Base-by-base conservation (phyloP, 192 early-diverging fungal genomes). In the Lobosporangium transversale region DNA sequence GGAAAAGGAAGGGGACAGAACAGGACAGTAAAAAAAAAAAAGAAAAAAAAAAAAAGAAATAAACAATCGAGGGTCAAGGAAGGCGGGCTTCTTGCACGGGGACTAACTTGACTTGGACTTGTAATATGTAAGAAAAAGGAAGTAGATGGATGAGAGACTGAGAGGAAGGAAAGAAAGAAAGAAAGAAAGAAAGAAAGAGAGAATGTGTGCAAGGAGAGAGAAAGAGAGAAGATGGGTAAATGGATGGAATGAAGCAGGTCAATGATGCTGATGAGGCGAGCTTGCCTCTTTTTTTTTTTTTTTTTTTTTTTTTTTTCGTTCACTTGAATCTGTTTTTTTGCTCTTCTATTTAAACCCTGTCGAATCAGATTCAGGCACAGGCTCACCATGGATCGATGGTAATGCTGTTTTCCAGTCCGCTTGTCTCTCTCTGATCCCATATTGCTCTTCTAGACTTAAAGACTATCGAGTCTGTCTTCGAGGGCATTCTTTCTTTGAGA, bases 41-140 rank as follows among this genome's bases (percentile, higher is more conserved):
- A 23, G 31, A 47, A 37, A 36, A 42, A 17, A 49, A 43, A 33
- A 70, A 29, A 29, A 43, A n/a, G n/a, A n/a, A n/a, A n/a, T n/a
- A n/a, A n/a, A n/a, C n/a, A n/a, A n/a, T n/a, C n/a, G n/a, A n/a
- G n/a, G n/a, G n/a, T n/a, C n/a, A n/a, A n/a, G n/a, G n/a, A n/a
- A n/a, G n/a, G n/a, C n/a, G n/a, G n/a, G n/a, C n/a, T n/a, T n/a
- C n/a, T n/a, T n/a, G n/a, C n/a, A n/a, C n/a, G n/a, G n/a, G n/a
- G n/a, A n/a, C n/a, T n/a, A n/a, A n/a, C n/a, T n/a, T n/a, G n/a
- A n/a, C n/a, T n/a, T n/a, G n/a, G n/a, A n/a, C n/a, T n/a, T n/a
- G n/a, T n/a, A n/a, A n/a, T n/a, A n/a, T n/a, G n/a, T n/a, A n/a
- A n/a, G n/a, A n/a, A n/a, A n/a, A n/a, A n/a, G n/a, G n/a, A n/a